Conservation (phyloP, 805 yeast species). For the Hyphopichia homilentoma region DNA sequence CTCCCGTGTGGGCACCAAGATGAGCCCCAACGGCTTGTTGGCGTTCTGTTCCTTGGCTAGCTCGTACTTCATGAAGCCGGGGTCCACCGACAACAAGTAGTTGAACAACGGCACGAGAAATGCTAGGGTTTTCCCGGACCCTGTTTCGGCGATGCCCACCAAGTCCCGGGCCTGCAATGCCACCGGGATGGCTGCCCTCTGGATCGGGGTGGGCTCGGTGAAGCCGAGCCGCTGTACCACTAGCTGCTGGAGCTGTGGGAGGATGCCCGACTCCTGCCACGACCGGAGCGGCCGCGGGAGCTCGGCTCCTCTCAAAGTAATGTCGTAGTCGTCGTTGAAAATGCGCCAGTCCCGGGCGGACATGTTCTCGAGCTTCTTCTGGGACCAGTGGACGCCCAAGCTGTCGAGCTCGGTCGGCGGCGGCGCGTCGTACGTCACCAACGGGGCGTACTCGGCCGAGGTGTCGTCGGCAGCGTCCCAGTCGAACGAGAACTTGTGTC, state of each 20-base stretch:
- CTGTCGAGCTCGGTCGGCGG: constrained; percentile 9
- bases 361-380: constrained; percentile 65
- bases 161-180: constrained; percentile 59
- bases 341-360: constrained; percentile 86
- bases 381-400: constrained; percentile 58
- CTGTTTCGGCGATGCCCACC: constrained; percentile 93
- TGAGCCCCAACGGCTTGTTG: constrained; percentile 69
- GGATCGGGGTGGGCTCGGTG: constrained; percentile 81
- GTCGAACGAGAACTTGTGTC: constrained; percentile 59
- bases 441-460: constrained; percentile 38
- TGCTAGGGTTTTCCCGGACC: constrained; percentile 91
- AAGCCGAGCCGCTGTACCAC: constrained; percentile 43
- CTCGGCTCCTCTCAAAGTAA: constrained; percentile 51
- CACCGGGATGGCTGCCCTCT: constrained; percentile 80
- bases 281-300: constrained; percentile 53
- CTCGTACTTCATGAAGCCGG: constrained; percentile 32
- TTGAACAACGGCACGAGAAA: constrained; percentile 70
- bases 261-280: constrained; percentile 67
- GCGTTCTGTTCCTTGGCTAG: constrained; percentile 43
- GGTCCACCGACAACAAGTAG: constrained; percentile 39
- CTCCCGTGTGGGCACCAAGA: constrained; percentile 92
- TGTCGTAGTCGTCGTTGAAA: constrained; percentile 71
- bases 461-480: constrained; percentile 76
- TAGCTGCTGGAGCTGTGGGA: constrained; percentile 25
- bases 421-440: constrained; percentile 19